Evolutionary conservation across 148 eudicot genomes (phyloP), one percentile per base, ranked within the genome.

Genomic region (Pharnaceum exiguum): DNA sequence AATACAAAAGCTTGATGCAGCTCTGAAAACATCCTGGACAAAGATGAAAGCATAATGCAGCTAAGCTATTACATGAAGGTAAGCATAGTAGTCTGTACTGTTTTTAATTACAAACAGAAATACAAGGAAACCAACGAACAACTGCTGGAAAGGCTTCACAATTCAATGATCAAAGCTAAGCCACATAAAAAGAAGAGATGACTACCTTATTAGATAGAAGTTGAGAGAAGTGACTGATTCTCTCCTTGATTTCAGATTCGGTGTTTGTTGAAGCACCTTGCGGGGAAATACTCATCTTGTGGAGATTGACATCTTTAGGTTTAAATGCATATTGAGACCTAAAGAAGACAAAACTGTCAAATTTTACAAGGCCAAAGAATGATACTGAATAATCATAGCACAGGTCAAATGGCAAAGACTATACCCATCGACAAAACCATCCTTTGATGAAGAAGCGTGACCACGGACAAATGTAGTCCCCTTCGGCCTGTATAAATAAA

Each of bases 321-420:
- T 86, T 94, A 71, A 89, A 85, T 27, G 96, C 96, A 63, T 60
- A 78, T 24, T 78, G 71, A n/a, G 82, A 80, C 55, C 99, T 94
- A 72, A 22, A 35, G 23, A 15, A 36, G 33, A 22, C 29, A 51
- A 29, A 15, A 2, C 29, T 26, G 33, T 54, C 7, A 16, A 21
- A 44, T 11, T 18, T 16, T 53, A 30, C 37, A 35, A 15, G 16
- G 35, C 37, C n/a, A 13, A 23, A 11, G 40, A 27, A 25, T 11
- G 25, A 4, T 4, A 17, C 21, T 25, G 19, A 24, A 7, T 2
- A 45, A 46, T 5, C 26, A 37, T 47, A 28, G 24, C 49, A 6
- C 16, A 28, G 39, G 19, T 17, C 28, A 16, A 16, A 18, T 18
- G 36, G 51, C 26, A 44, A 63, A 5, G 35, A 53, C 32, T 71